Base-by-base conservation (phyloP, 164 flowering plant species). In the Nymphaea colorata region DNA sequence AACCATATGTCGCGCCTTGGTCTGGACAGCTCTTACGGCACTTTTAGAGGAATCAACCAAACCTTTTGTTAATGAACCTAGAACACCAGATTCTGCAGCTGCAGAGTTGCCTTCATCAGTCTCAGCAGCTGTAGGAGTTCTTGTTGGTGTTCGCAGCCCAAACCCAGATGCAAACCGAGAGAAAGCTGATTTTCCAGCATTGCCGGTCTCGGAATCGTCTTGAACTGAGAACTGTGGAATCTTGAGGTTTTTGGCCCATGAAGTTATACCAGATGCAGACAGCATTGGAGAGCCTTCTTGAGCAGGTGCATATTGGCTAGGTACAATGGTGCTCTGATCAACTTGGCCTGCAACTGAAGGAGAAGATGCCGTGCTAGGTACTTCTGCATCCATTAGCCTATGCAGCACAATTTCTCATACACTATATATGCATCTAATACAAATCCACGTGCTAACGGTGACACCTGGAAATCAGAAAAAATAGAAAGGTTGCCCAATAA, bases 1-100 rank as follows among this genome's bases (percentile, higher is more conserved):
- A 70, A 94, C 99, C 74, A 77, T 96, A 80, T 91, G 99, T 3
- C 99, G 85, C 75, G 99, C 99, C 84, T 90, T 94, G 72, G 90
- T 93, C 76, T 89, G 92, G 73, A 94, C 98, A 70, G 98, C 98
- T 80, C 88, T 91, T 64, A 88, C 99, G 2, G 96, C 96, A 78
- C 72, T 94, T 79, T 70, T 91, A 42, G 99, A 94, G 63, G 98
- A 82, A 74, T 94, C 98, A 70, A 90, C 96, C 55, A 91, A 57
- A 17, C 99, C 98, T 80, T 82, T 90, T 5, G 98, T 87, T 42
- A 94, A 61, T 63, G 90, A 79, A 72, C 89, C 99, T 71, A 94
- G 61, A 47, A 94, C 79, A 76, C 89, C 86, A 69, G 91, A 70
- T 74, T 84, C 91, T 62, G 85, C 44, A 25, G 79, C 6, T 64